Percentiles rank a stretch among this genome's conserved stretches.
Evolutionary conservation across 2,329 filamentous ascomycete genomes (phyloP).

Genomic region (Fonsecaea multimorphosa): DNA sequence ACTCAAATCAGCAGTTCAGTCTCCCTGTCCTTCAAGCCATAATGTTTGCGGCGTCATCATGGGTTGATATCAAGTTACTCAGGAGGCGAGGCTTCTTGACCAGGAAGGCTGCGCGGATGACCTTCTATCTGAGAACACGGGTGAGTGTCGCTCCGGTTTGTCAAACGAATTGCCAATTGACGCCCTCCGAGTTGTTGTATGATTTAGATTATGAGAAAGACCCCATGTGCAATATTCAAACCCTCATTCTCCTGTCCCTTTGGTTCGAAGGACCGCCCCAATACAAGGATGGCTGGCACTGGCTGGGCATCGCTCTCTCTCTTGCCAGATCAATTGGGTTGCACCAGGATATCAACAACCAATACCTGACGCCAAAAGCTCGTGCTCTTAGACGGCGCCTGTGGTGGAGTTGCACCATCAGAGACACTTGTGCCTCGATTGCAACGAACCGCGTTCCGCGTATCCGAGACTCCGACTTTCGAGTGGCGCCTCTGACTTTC

Average conservation of each 20-base stretch:
- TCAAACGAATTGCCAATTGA: not conserved
- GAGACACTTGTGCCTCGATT: constrained; percentile 18
- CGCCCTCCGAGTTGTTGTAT: constrained; percentile 67
- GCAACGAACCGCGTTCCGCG: constrained; percentile 69
- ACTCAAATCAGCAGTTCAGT: constrained; percentile 69
- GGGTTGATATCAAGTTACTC: constrained; percentile 78
- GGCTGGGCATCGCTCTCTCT: constrained; percentile 92
- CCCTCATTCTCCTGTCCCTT: constrained; percentile 88
- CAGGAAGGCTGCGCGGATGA: constrained; percentile 70
- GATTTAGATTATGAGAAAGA: constrained; percentile 94
- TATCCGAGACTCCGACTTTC: constrained; percentile 90
- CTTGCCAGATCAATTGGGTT: constrained; percentile 85
- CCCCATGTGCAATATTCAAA: constrained; percentile 86
- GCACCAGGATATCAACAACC: constrained; percentile 7
- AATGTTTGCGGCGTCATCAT: constrained; percentile 89
- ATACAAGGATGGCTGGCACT: constrained; percentile 97
- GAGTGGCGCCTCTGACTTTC: constrained; percentile 85
- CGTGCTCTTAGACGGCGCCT: constrained; percentile 15
- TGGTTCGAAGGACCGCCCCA: constrained; percentile 97
- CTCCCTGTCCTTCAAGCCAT: constrained; percentile 88
- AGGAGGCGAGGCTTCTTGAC: constrained; percentile 75
- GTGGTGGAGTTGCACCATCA: constrained; percentile 22
- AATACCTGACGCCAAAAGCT: not conserved
- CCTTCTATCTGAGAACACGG: constrained; percentile 4
- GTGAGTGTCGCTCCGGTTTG: not conserved